A percentile compares a stretch with the other conserved stretches of the same genome.
Evolutionary conservation across 2,329 filamentous ascomycete genomes (phyloP).

Genomic region (Penicillium fuscoglaucum): DNA sequence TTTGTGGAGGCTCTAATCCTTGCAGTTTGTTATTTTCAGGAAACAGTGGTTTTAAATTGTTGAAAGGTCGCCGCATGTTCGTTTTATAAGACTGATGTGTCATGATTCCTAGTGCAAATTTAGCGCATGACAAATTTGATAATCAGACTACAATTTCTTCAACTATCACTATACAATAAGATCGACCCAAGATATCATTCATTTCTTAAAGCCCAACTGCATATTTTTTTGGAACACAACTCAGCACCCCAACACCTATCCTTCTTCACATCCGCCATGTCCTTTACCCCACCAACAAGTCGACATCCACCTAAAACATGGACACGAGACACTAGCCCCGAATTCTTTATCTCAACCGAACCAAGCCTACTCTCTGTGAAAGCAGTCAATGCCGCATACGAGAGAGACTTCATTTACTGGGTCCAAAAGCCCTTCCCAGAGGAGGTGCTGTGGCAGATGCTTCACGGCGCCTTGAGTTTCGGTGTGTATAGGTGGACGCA

Average conservation of each 20-base stretch:
- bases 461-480: conserved; percentile 23
- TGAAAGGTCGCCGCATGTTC: background rate
- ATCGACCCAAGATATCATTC: background rate
- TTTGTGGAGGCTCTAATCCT: too few species aligned
- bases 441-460: conserved; percentile 22
- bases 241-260: accelerated
- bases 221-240: background rate
- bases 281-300: conserved; percentile 17
- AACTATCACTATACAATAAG: background rate
- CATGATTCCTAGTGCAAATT: background rate
- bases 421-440: conserved; percentile 15
- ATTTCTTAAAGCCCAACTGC: background rate
- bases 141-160: background rate
- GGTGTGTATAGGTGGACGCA: conserved; percentile 19
- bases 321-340: conserved; percentile 15
- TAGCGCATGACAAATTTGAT: background rate
- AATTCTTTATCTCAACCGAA: conserved; percentile 24
- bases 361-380: conserved; percentile 19
- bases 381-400: conserved; percentile 23
- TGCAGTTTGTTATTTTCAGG: too few species aligned
- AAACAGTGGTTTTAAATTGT: too few species aligned
- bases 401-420: conserved; percentile 22
- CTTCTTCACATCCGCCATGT: conserved; percentile 10
- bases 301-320: conserved; percentile 17
- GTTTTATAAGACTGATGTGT: background rate